These are phyloP conservation scores for Cardamine resedifolia DNA, from an alignment of 345 rosid species.

Conservation along the genomic window DNA sequence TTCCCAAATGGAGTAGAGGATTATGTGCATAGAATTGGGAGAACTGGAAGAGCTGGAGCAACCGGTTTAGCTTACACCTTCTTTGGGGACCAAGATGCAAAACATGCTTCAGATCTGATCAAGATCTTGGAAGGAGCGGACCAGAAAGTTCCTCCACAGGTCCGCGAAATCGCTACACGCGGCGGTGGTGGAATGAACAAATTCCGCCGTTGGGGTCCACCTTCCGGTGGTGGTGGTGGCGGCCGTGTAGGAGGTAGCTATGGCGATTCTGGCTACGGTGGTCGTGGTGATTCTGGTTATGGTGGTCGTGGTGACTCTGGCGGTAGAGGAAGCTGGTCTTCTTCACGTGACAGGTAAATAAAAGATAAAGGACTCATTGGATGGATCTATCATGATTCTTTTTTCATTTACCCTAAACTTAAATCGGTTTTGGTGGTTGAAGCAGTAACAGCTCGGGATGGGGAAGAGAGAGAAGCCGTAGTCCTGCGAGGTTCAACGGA, in stretches of 20 bases:
- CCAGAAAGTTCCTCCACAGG: constrained; percentile 76
- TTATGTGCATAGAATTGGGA: constrained; percentile 95
- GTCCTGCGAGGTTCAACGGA: constrained; percentile 52
- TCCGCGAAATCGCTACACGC: constrained; percentile 85
- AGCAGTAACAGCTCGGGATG: constrained; percentile 48
- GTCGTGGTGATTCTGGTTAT: constrained; percentile 49
- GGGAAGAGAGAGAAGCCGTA: constrained; percentile 53
- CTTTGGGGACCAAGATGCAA: constrained; percentile 85
- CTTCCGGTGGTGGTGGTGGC: constrained; percentile 53
- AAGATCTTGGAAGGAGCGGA: constrained; percentile 89
- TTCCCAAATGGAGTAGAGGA: constrained; percentile 98
- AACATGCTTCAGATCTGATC: constrained; percentile 79
- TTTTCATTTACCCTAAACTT: not conserved
- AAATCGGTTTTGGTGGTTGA: constrained; percentile 14
- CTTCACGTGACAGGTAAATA: constrained; percentile 64
- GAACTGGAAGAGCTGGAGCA: constrained; percentile 98
- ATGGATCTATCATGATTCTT: not conserved
- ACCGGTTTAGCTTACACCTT: constrained; percentile 87
- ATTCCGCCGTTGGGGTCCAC: constrained; percentile 76
- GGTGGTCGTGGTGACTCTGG: constrained; percentile 55
- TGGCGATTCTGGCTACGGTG: constrained; percentile 41
- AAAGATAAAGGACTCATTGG: not conserved
- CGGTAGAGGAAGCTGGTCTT: constrained; percentile 49
- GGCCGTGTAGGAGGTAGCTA: constrained; percentile 55
- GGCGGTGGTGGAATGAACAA: constrained; percentile 58